Evolutionary conservation across 257 asterid species (phyloP).

Genomic region (Salvia miltiorrhiza): DNA sequence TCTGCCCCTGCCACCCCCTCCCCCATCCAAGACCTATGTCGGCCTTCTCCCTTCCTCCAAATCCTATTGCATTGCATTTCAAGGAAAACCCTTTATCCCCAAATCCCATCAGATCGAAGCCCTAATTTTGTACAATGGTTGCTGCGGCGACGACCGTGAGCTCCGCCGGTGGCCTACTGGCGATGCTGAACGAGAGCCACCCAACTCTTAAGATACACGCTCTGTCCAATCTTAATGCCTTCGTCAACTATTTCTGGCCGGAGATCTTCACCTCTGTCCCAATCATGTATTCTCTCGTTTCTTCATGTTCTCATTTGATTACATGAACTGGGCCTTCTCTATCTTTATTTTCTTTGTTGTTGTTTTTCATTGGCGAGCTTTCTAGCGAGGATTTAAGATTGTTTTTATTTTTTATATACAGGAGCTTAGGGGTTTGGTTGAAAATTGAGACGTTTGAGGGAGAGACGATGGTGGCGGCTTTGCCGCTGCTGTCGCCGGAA

Average conservation of each 20-base stretch:
- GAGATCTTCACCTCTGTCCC: slow-evolving; percentile 90
- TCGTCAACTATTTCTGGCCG: too few relatives aligned
- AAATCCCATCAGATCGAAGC: slow-evolving; percentile 27
- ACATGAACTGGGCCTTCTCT: not conserved
- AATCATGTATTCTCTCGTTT: slow-evolving; percentile 42
- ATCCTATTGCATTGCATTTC: not conserved
- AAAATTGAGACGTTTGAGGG: not conserved
- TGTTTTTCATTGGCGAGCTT: not conserved
- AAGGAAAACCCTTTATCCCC: not conserved
- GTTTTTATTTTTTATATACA: not conserved
- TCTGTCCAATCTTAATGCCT: slow-evolving; percentile 70
- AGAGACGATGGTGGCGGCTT: too few relatives aligned
- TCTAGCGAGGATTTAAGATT: not conserved
- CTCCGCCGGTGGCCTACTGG: slow-evolving; percentile 85
- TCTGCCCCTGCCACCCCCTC: too few relatives aligned
- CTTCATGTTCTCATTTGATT: not conserved
- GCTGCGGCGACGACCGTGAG: slow-evolving; percentile 78
- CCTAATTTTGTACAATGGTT: slow-evolving; percentile 32
- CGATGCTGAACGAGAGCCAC: slow-evolving; percentile 83
- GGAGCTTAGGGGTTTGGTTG: not conserved
- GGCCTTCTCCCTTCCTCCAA: too few relatives aligned
- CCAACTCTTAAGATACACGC: slow-evolving; percentile 84
- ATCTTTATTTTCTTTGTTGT: not conserved
- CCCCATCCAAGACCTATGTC: too few relatives aligned
- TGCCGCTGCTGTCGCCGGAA: too few relatives aligned